Percentiles rank a stretch among this genome's conserved stretches.
Conservation (phyloP, 441 rosid genomes). For the Erysimum cheiri region DNA sequence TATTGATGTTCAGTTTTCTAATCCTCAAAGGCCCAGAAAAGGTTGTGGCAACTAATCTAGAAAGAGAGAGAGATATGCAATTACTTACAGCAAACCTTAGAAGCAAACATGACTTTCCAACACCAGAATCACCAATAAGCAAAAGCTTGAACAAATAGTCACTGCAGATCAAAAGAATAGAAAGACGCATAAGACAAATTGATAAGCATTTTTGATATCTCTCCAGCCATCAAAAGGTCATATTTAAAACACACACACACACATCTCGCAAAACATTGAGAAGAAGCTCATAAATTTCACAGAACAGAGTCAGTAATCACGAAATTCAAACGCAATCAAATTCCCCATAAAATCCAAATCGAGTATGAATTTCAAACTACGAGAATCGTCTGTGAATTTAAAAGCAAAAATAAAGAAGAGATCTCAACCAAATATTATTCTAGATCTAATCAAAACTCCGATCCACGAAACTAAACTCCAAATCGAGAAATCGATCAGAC, state of each 20-base stretch:
- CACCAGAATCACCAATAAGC: conserved; percentile 85
- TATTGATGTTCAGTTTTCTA: not conserved
- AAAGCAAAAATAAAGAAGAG: conserved; percentile 18
- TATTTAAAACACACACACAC: not conserved
- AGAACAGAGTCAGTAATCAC: too few relatives aligned
- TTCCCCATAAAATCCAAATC: conserved; percentile 3
- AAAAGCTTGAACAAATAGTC: conserved; percentile 85
- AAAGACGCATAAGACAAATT: conserved; percentile 5
- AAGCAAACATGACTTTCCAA: conserved; percentile 84
- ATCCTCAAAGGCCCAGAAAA: not conserved
- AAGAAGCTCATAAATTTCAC: conserved; percentile 5
- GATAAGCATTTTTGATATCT: not conserved
- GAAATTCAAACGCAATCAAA: conserved; percentile 11
- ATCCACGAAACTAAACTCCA: conserved; percentile 19
- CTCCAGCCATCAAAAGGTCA: not conserved
- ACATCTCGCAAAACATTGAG: not conserved
- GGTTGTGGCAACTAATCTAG: not conserved
- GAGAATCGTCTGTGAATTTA: not conserved
- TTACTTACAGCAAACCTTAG: conserved; percentile 78
- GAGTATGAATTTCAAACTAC: not conserved
- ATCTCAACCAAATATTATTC: conserved; percentile 39
- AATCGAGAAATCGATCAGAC: conserved; percentile 17
- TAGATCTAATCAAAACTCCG: conserved; percentile 48
- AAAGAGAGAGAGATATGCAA: conserved; percentile 6
- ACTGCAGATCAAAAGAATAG: conserved; percentile 43